phyloP scores from a whole-genome alignment of 169 alveolate genomes.

The Plasmodium yoelii region DNA sequence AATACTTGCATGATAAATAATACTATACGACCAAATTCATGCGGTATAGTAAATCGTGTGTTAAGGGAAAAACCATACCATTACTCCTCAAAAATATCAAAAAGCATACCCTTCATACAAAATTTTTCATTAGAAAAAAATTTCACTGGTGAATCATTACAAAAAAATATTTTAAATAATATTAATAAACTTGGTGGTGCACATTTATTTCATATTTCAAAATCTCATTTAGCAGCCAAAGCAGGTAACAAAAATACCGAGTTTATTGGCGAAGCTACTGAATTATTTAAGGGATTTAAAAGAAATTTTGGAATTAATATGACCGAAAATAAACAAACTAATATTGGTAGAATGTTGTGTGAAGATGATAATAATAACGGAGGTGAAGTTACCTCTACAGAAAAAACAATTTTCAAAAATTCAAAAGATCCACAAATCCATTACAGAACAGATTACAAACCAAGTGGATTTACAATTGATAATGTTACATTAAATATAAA shows the following conservation, averaged over 20 bases:
- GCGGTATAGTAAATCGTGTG: constrained; percentile 53
- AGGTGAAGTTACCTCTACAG: neutral
- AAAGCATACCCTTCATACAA: too few relatives aligned
- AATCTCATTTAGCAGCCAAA: too few relatives aligned
- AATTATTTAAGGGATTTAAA: neutral
- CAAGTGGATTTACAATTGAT: constrained; percentile 87
- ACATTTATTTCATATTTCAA: too few relatives aligned
- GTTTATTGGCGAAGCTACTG: too few relatives aligned
- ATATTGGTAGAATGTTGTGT: neutral
- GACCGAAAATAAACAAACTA: too few relatives aligned
- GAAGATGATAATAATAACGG: constrained; percentile 6
- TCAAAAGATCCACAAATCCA: constrained; percentile 79
- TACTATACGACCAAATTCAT: constrained; percentile 32
- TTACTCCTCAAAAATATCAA: too few relatives aligned
- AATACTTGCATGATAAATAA: constrained; percentile 72
- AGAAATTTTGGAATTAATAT: neutral
- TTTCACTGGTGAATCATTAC: too few relatives aligned
- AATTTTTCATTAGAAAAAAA: too few relatives aligned
- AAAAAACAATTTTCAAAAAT: constrained; percentile 16
- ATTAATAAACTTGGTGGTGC: too few relatives aligned
- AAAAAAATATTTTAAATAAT: too few relatives aligned
- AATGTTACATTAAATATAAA: constrained; percentile 84
- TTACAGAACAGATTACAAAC: constrained; percentile 89
- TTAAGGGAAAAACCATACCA: constrained; percentile 11
- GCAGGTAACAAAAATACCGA: too few relatives aligned